Evolutionary conservation across 2,329 filamentous ascomycete species (phyloP).

Genomic region (Didymella exigua): DNA sequence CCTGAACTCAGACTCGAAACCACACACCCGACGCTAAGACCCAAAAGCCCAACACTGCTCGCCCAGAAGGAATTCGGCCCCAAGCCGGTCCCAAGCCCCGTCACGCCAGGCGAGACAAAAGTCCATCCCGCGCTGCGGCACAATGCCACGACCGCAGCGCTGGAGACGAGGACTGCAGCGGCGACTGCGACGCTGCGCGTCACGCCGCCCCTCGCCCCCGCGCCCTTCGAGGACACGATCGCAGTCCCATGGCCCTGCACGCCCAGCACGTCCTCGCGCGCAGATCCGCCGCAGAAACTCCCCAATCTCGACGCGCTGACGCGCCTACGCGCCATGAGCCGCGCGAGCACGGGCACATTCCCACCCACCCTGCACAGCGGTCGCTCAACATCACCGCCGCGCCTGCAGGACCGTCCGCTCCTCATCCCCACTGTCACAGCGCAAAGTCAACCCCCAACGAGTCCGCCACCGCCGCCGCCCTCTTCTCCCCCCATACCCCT

Average conservation of each 20-base stretch:
- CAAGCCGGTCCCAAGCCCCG: conserved; percentile 1
- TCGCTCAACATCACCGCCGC: conserved; percentile 9
- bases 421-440: not conserved
- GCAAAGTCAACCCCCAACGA: not conserved
- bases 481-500: not conserved
- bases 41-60: conserved; percentile 17
- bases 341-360: conserved; percentile 18
- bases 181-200: conserved; percentile 3
- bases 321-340: conserved; percentile 12
- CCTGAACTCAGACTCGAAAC: conserved; percentile 16
- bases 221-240: conserved; percentile 13
- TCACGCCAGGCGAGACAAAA: conserved; percentile 14
- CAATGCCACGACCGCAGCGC: not conserved
- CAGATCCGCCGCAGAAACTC: not conserved
- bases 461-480: not conserved
- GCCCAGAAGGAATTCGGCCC: conserved; percentile 15
- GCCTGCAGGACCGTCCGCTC: conserved; percentile 9
- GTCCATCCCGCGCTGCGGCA: conserved; percentile 26
- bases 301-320: conserved; percentile 2
- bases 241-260: conserved; percentile 22
- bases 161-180: not conserved
- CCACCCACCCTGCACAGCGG: conserved; percentile 34
- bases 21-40: conserved; percentile 23
- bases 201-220: conserved; percentile 8
- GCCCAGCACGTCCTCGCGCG: conserved; percentile 13